Evolutionary conservation across 352 stramenopile species (phyloP).

Genomic region (Phytopythium mirpurense): DNA sequence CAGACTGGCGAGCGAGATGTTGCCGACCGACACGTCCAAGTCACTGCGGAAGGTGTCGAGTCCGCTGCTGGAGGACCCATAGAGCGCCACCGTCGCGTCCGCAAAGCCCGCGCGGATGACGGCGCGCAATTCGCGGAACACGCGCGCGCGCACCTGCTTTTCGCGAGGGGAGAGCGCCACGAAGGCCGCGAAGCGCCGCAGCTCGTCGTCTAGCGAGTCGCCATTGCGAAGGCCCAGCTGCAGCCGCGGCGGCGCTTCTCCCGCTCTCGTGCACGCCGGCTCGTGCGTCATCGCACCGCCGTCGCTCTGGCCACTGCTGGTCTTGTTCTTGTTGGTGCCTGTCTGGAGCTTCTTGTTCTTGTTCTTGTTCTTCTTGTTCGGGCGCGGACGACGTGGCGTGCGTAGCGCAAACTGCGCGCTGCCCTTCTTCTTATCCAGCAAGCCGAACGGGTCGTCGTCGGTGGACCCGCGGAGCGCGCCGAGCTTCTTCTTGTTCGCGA

Average conservation of each 20-base stretch:
- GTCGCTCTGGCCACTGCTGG: not conserved
- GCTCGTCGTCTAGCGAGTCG: constrained; percentile 32
- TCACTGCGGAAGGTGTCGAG: constrained; percentile 76
- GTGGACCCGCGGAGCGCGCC: not conserved
- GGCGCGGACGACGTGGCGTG: not conserved
- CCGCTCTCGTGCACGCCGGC: not conserved
- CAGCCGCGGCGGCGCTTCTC: constrained; percentile 1
- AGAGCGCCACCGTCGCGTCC: constrained; percentile 44
- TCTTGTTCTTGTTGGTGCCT: not conserved
- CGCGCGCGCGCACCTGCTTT: constrained; percentile 21
- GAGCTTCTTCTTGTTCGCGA: not conserved
- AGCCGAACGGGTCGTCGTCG: not conserved
- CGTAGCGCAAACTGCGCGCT: not conserved
- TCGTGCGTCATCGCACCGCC: not conserved
- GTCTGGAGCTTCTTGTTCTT: constrained; percentile 1
- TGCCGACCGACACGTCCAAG: constrained; percentile 65
- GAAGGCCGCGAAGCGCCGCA: constrained; percentile 35
- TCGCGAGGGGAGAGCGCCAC: constrained; percentile 44
- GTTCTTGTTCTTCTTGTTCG: constrained; percentile 7
- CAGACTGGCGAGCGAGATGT: constrained; percentile 19
- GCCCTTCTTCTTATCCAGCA: constrained; percentile 1
- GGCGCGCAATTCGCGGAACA: constrained; percentile 41
- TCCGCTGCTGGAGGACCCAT: constrained; percentile 64
- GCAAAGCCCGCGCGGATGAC: constrained; percentile 39
- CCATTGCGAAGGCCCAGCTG: not conserved